Percentiles rank a stretch among this genome's conserved stretches.
Conservation (phyloP, 306 rosid species). For the Casuarina glauca region DNA sequence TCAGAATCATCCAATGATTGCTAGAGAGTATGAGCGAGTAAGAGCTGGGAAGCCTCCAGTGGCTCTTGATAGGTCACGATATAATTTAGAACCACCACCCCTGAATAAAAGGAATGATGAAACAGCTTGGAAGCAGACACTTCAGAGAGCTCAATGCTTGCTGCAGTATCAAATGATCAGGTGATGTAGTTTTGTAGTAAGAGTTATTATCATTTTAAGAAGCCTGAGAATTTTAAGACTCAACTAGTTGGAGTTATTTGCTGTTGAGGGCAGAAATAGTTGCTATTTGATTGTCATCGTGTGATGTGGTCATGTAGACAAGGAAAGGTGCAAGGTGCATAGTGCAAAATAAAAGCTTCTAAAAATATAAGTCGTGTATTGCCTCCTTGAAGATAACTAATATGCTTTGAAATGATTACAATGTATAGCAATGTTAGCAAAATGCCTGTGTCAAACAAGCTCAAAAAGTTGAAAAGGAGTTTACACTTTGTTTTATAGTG, state of each 20-base stretch:
- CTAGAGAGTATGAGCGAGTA: conserved; percentile 90
- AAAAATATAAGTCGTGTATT: not conserved
- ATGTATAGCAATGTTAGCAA: not conserved
- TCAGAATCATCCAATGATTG: conserved; percentile 85
- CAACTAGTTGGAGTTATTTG: not conserved
- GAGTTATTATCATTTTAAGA: not conserved
- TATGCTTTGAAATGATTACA: too few relatives aligned
- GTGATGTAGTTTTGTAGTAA: conserved; percentile 23
- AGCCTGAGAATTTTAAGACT: not conserved
- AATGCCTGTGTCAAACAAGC: not conserved
- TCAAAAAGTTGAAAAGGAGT: not conserved
- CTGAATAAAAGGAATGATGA: conserved; percentile 69
- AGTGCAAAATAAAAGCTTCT: not conserved
- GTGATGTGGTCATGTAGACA: not conserved
- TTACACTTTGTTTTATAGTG: not conserved
- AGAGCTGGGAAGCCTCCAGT: conserved; percentile 86
- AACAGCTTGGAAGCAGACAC: conserved; percentile 80
- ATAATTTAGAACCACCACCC: conserved; percentile 63
- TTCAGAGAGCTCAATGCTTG: conserved; percentile 72
- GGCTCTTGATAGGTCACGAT: conserved; percentile 67
- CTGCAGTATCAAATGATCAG: conserved; percentile 72
- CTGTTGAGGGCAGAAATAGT: not conserved
- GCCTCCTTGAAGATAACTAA: not conserved
- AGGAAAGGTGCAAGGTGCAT: not conserved
- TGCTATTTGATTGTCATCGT: not conserved